Evolutionary conservation across 75 land plant genomes (phyloP).

Genomic region (Adiantum capillusveneris): DNA sequence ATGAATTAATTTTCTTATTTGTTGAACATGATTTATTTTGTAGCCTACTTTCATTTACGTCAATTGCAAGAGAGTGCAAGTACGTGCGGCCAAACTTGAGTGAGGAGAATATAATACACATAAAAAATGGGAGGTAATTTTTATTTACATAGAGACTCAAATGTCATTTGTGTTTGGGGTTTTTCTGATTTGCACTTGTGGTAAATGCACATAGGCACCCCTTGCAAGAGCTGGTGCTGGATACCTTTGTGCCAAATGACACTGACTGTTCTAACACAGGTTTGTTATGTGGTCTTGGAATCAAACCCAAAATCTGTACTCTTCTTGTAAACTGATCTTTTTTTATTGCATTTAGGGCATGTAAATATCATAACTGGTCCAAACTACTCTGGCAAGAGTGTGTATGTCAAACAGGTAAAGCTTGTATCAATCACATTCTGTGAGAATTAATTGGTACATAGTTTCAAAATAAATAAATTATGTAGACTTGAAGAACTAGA

Average conservation of each 20-base stretch:
- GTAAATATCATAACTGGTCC: conserved; percentile 85
- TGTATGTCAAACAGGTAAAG: conserved; percentile 86
- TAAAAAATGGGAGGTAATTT: conserved; percentile 79
- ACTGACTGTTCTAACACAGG: conserved; percentile 39
- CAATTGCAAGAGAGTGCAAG: conserved; percentile 82
- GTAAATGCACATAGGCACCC: conserved; percentile 50
- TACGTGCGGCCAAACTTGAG: conserved; percentile 73
- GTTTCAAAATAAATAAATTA: too few species aligned
- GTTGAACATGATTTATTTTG: neutral
- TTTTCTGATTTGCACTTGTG: too few species aligned
- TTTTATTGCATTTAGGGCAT: conserved; percentile 44
- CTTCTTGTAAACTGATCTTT: neutral
- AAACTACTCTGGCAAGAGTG: conserved; percentile 97
- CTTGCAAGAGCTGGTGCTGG: conserved; percentile 88
- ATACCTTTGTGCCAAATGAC: conserved; percentile 93
- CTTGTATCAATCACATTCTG: too few species aligned
- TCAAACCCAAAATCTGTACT: neutral
- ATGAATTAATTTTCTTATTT: too few species aligned
- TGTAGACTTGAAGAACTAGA: too few species aligned
- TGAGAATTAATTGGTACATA: too few species aligned
- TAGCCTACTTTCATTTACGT: conserved; percentile 74
- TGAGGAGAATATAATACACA: conserved; percentile 48
- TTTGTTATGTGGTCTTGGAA: neutral
- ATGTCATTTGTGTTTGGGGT: too few species aligned
- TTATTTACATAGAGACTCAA: too few species aligned